phyloP scores from a whole-genome alignment of 2,329 filamentous ascomycete genomes.

The Sodiomyces alkalinus region DNA sequence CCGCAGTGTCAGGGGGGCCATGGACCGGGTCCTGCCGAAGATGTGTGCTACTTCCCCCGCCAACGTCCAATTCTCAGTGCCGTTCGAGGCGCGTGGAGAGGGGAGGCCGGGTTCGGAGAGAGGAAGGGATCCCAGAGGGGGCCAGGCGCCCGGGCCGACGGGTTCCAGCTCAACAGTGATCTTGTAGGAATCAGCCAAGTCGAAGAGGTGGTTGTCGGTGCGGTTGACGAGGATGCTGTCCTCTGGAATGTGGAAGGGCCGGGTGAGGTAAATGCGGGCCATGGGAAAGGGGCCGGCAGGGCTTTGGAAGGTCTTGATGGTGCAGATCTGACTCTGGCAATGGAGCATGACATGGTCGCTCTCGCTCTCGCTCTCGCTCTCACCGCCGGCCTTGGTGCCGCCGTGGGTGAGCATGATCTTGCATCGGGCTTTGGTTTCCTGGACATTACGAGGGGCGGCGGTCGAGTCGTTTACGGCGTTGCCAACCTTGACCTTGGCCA shows the following conservation, averaged over 20 bases:
- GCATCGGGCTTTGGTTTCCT: conserved; percentile 23
- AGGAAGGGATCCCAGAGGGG: conserved; percentile 24
- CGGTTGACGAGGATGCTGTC: conserved; percentile 34
- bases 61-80: conserved; percentile 19
- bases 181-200: conserved; percentile 33
- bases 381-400: conserved; percentile 3
- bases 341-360: conserved; percentile 31
- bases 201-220: conserved; percentile 29
- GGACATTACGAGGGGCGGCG: conserved; percentile 17
- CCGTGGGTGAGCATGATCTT: conserved; percentile 23
- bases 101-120: not conserved
- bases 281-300: conserved; percentile 28
- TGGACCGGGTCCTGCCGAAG: conserved; percentile 20
- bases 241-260: conserved; percentile 35
- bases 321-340: conserved; percentile 38
- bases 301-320: conserved; percentile 33
- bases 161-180: conserved; percentile 37
- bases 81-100: conserved; percentile 6
- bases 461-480: conserved; percentile 3
- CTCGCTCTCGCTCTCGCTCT: no score
- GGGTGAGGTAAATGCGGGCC: conserved; percentile 29
- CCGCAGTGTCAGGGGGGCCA: conserved; percentile 14
- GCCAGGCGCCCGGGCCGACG: conserved; percentile 33
- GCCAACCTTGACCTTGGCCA: conserved; percentile 15
- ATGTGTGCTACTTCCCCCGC: conserved; percentile 25